Percentiles rank a stretch among this genome's conserved stretches.
phyloP scores from a whole-genome alignment of 768 basidiomycete species.

The Amylocystis lapponica region DNA sequence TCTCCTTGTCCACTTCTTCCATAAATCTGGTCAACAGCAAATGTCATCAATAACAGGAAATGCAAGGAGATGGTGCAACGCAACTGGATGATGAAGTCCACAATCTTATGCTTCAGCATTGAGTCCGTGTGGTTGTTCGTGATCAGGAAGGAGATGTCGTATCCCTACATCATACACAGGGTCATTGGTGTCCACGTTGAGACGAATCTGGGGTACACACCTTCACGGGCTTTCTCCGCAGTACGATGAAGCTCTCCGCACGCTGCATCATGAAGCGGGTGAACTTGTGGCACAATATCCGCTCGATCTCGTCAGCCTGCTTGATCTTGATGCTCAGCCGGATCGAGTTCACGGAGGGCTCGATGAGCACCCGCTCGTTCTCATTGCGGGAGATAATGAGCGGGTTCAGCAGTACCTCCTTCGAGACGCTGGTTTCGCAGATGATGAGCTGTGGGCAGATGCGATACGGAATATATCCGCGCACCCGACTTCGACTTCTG shows the following conservation, averaged over 20 bases:
- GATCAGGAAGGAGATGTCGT: slow-evolving; percentile 97
- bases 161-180: slow-evolving; percentile 55
- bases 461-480: slow-evolving; percentile 8
- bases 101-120: slow-evolving; percentile 99
- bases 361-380: slow-evolving; percentile 94
- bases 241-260: slow-evolving; percentile 94
- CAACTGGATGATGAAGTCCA: slow-evolving; percentile 98
- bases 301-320: slow-evolving; percentile 98
- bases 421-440: slow-evolving; percentile 39
- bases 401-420: slow-evolving; percentile 91
- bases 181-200: not conserved
- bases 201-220: slow-evolving; percentile 38
- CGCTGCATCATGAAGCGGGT: slow-evolving; percentile 99
- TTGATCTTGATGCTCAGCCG: slow-evolving; percentile 97
- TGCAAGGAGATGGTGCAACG: not conserved
- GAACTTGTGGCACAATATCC: slow-evolving; percentile 96
- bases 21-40: slow-evolving; percentile 76
- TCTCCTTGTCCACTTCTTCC: slow-evolving; percentile 99
- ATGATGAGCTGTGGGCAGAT: no score
- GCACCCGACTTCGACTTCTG: slow-evolving; percentile 87
- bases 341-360: slow-evolving; percentile 95
- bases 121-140: slow-evolving; percentile 96
- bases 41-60: no score
- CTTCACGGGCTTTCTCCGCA: slow-evolving; percentile 89
- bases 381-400: slow-evolving; percentile 95